A percentile compares a stretch with the other conserved stretches of the same genome.
These are phyloP conservation scores for Lanzia echinophila DNA, from an alignment of 2,329 filamentous ascomycete genomes.

Conservation along the genomic window DNA sequence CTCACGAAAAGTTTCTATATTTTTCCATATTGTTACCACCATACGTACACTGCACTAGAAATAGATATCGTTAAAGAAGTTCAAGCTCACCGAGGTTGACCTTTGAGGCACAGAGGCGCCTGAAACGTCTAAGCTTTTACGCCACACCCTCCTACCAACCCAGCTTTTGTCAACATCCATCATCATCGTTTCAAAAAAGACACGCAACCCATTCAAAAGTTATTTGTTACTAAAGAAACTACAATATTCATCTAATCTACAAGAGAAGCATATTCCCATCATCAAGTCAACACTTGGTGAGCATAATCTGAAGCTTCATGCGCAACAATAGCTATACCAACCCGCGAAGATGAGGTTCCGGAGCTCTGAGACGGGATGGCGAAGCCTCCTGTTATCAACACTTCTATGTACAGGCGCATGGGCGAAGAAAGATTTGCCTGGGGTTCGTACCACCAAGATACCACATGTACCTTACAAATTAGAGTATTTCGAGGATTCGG, in stretches of 20 bases:
- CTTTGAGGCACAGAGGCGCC: neutral
- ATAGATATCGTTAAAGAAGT: too few relatives aligned
- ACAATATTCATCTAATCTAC: neutral
- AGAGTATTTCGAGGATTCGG: constrained; percentile 87
- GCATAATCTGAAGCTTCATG: constrained; percentile 26
- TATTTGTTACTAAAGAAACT: neutral
- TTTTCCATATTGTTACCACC: too few relatives aligned
- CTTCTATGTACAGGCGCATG: constrained; percentile 22
- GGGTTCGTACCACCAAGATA: constrained; percentile 59
- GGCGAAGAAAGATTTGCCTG: constrained; percentile 44
- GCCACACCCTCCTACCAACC: neutral
- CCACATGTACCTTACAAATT: constrained; percentile 60
- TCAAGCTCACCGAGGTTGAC: neutral
- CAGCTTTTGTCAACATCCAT: neutral
- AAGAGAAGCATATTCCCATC: neutral
- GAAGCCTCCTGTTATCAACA: constrained; percentile 24
- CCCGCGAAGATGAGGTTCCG: constrained; percentile 30
- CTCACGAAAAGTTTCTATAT: too few relatives aligned
- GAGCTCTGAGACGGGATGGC: constrained; percentile 23
- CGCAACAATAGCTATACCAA: constrained; percentile 17
- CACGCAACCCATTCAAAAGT: constrained; percentile 5
- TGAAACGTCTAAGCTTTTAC: constrained; percentile 4
- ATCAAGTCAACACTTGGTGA: constrained; percentile 19
- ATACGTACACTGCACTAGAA: too few relatives aligned
- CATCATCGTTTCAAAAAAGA: constrained; percentile 7